A percentile compares a stretch with the other conserved stretches of the same genome.
Evolutionary conservation across 108 stramenopile genomes (phyloP).

Genomic region (Conticribra guillardii): DNA sequence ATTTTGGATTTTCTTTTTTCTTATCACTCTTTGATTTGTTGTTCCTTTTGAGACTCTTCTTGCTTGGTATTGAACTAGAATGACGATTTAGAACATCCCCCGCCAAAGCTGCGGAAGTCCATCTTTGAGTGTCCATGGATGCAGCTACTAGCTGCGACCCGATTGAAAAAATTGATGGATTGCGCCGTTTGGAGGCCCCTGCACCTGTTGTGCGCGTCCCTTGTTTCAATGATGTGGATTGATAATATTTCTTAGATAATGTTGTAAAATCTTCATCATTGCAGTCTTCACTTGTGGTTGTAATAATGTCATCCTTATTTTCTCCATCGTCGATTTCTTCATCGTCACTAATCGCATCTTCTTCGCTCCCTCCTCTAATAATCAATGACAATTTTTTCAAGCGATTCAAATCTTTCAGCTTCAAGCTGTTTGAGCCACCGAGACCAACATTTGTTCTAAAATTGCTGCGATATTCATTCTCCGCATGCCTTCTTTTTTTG

Average conservation of each 20-base stretch:
- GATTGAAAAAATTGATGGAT: slow-evolving; percentile 30
- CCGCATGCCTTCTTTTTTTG: no score
- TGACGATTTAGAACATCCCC: slow-evolving; percentile 24
- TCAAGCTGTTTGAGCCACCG: no score
- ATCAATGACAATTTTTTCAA: neutral
- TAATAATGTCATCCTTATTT: no score
- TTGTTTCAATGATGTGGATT: slow-evolving; percentile 10
- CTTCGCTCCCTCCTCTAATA: neutral
- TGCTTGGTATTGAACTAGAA: neutral
- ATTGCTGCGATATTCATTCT: no score
- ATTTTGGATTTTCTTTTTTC: neutral
- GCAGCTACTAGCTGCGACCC: neutral
- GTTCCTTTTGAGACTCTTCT: no score
- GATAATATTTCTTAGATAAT: neutral
- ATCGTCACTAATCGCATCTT: no score
- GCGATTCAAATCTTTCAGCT: neutral
- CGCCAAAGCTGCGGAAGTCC: slow-evolving; percentile 24
- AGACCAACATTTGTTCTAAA: no score
- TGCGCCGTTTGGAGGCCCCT: slow-evolving; percentile 36
- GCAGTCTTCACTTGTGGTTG: neutral
- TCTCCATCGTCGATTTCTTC: neutral
- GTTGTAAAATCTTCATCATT: neutral
- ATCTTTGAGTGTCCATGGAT: neutral
- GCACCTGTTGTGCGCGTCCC: slow-evolving; percentile 39
- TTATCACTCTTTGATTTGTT: neutral